Evolutionary conservation across 2,329 filamentous ascomycete genomes (phyloP), one percentile per base, ranked within the genome.

Genomic region (Colletotrichum cordylinicola): DNA sequence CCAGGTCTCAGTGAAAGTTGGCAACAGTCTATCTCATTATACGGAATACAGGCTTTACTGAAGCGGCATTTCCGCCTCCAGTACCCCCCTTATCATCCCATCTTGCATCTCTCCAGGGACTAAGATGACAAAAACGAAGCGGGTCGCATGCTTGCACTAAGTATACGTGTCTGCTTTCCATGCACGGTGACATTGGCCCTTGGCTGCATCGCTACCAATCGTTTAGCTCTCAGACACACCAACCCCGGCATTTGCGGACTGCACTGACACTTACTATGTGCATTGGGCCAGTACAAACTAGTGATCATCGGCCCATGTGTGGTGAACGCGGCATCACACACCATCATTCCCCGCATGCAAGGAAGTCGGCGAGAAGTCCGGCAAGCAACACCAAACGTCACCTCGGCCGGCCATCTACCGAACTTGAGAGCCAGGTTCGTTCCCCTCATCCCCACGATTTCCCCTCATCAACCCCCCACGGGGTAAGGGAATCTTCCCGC

Each of bases 401-500:
- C 56, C 56, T 76, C 74, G 70, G 74, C 65, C 68, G 58, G 37
- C 56, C 55, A 48, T 60, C 43, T 76, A 37, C 74, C 70, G 74
- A 75, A 35, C 56, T 35, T 27, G 31, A 65, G 16, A 35, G 31
- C 65, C 31, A 60, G 66, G 48, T 24, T 58, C 37, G 31, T 37
- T 68, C 52, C 48, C 66, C 52, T n/a, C 67, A 16, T 65, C 35
- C 61, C 71, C 15, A 48, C 58, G 31, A 18, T 39, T 62, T 74
- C 64, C 58, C 74, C 74, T 75, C 74, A 69, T 35, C 55, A 61
- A 33, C 24, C 35, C 64, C 73, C 70, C 73, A 65, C 43, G 70
- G 74, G 64, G 35, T 65, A 58, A 61, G 16, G 58, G 48, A 60
- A 60, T 55, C 33, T 27, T 62, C n/a, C 21, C 33, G 35, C 18